Evolutionary conservation across 164 flowering plant species (phyloP), one percentile per base, ranked within the genome.

Genomic region (Tetrastigma voinierianum): DNA sequence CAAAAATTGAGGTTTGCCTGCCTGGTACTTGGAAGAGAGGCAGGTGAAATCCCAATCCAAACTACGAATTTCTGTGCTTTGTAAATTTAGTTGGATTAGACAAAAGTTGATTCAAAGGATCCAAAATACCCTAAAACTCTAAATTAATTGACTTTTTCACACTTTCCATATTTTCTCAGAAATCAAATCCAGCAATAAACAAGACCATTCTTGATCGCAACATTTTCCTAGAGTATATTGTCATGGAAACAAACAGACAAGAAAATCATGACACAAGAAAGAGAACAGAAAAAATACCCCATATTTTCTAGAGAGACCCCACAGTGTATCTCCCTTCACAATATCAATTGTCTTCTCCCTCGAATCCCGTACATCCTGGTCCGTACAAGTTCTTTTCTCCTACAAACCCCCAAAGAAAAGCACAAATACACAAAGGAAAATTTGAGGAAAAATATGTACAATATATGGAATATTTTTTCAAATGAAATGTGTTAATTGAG

Each of bases 251-350:
- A 49, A 49, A 16, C 52, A 13, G 10, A 0, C 21, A 47, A 49
- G 43, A 21, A 11, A 20, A 53, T 18, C 5, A 11, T 47, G 25
- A 20, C 17, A 4, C 4, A 12, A 47, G 25, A 17, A 15, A 40
- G 23, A 1, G 44, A 55, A 7, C 45, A 17, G 23, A 21, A 51
- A 23, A 17, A 63, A 20, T 69, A 82, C 86, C 81, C 82, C 86
- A 59, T 74, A 72, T 78, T 76, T 70, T 58, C 73, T 74, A 17
- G 84, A 78, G 43, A 83, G 76, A 16, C 82, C 84, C 86, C 84
- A 83, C 19, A 80, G 82, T 0, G 86, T 83, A 71, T 80, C 86
- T 64, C 86, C 86, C 49, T 67, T 83, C 62, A 61, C 84, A 61
- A 80, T 83, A 74, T 80, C 76, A 2, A 83, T 19, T 1, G 68